These are phyloP conservation scores for Eucalyptus tenuipes DNA, from an alignment of 345 rosid genomes.

Conservation along the genomic window DNA sequence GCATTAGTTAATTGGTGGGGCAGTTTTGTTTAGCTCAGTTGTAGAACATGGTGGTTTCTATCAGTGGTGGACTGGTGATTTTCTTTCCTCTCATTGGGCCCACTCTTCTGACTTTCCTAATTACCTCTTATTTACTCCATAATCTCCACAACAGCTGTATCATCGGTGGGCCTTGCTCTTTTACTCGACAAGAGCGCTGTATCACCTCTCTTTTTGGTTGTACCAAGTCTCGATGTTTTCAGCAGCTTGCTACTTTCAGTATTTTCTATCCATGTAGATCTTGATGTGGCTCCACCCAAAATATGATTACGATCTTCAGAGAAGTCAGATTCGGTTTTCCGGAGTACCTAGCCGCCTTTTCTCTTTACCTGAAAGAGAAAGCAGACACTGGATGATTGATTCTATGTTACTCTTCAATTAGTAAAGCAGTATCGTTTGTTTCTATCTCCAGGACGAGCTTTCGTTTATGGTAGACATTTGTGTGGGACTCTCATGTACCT, in stretches of 20 bases:
- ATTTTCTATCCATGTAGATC: not conserved
- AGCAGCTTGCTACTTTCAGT: not conserved
- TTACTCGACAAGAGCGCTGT: not conserved
- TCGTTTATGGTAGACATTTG: not conserved
- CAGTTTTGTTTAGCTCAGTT: not conserved
- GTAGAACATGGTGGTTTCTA: not conserved
- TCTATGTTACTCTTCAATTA: not conserved
- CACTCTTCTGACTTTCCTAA: not conserved
- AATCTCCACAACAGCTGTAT: not conserved
- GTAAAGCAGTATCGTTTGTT: not conserved
- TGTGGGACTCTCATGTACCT: not conserved
- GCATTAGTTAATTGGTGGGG: not conserved
- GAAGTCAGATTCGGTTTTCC: not conserved
- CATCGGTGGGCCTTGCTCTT: not conserved
- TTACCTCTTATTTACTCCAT: not conserved
- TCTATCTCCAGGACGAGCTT: not conserved
- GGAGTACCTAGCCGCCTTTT: not conserved
- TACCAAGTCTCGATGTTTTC: not conserved
- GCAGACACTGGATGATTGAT: not conserved
- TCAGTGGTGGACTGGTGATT: not conserved
- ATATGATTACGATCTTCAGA: not conserved
- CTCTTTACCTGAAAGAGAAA: not conserved
- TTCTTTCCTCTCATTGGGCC: not conserved
- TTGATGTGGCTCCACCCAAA: not conserved
- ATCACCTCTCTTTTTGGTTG: not conserved